A percentile compares a stretch with the other conserved stretches of the same genome.
Evolutionary conservation across 768 basidiomycete species (phyloP).

Genomic region (Hygrophorus russula): DNA sequence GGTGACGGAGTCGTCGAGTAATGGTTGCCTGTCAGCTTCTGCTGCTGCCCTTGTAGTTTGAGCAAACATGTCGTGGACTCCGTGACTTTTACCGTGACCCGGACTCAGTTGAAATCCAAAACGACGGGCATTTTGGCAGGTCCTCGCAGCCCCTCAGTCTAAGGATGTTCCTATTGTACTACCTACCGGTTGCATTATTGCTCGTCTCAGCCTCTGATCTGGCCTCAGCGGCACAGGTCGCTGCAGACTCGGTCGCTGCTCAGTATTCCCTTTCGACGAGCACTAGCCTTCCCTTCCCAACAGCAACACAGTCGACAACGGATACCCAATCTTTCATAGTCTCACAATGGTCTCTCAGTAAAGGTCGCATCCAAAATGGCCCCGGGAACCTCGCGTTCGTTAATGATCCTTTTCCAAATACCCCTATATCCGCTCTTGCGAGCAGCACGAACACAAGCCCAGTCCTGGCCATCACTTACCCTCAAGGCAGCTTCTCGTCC

Average conservation of each 20-base stretch:
- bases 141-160: too few species aligned
- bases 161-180: too few species aligned
- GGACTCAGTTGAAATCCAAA: too few species aligned
- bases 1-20: constrained; percentile 37
- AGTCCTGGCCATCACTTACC: constrained; percentile 54
- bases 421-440: constrained; percentile 23
- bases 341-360: constrained; percentile 50
- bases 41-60: constrained; percentile 14
- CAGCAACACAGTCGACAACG: constrained; percentile 38
- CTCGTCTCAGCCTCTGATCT: constrained; percentile 10
- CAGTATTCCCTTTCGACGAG: constrained; percentile 46
- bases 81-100: too few species aligned
- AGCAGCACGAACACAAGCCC: constrained; percentile 21
- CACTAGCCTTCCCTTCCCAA: constrained; percentile 55
- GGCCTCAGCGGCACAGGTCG: constrained; percentile 15
- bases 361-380: constrained; percentile 50
- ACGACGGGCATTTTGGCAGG: too few species aligned
- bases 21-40: constrained; percentile 36
- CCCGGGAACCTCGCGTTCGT: constrained; percentile 49
- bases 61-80: constrained; percentile 15
- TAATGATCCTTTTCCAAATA: constrained; percentile 51
- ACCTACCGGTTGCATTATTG: not conserved
- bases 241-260: constrained; percentile 30
- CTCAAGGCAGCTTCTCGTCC: constrained; percentile 46
- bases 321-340: constrained; percentile 41